A percentile compares a stretch with the other conserved stretches of the same genome.
Evolutionary conservation across 495 filamentous ascomycete species (phyloP).

Genomic region (Cairneyella variabilis): DNA sequence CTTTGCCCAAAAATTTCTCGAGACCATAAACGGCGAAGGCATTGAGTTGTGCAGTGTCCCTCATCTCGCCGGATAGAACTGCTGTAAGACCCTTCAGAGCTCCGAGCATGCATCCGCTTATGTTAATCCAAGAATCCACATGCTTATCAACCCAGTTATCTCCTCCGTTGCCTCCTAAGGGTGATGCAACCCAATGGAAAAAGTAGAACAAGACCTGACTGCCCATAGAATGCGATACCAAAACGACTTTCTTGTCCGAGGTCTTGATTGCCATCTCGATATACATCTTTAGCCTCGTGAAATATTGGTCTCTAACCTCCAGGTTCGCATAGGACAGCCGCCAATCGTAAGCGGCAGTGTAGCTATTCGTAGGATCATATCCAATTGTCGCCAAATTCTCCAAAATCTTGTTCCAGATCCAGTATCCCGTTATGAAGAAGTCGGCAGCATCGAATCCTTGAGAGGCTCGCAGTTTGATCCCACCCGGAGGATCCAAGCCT

Average conservation of each 20-base stretch:
- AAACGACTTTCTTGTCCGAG: constrained; percentile 70
- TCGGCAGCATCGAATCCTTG: constrained; percentile 99
- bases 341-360: constrained; percentile 96
- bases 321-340: constrained; percentile 88
- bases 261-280: constrained; percentile 76
- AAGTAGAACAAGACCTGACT: constrained; percentile 95
- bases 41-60: constrained; percentile 95
- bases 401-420: constrained; percentile 99
- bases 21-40: constrained; percentile 96
- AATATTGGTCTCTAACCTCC: constrained; percentile 88
- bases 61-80: constrained; percentile 94
- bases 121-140: constrained; percentile 95
- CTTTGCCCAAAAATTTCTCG: constrained; percentile 87
- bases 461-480: constrained; percentile 87
- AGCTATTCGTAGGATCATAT: constrained; percentile 94
- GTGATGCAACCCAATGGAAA: constrained; percentile 92
- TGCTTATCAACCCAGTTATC: constrained; percentile 85
- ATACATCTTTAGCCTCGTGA: constrained; percentile 80
- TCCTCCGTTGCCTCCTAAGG: constrained; percentile 74
- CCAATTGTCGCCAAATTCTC: constrained; percentile 94
- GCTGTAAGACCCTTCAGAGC: constrained; percentile 90
- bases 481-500: constrained; percentile 79
- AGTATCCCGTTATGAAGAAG: constrained; percentile 86
- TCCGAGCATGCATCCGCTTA: constrained; percentile 96
- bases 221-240: constrained; percentile 97